Evolutionary conservation across 352 stramenopile species (phyloP).

Genomic region (Pythium inflatum): DNA sequence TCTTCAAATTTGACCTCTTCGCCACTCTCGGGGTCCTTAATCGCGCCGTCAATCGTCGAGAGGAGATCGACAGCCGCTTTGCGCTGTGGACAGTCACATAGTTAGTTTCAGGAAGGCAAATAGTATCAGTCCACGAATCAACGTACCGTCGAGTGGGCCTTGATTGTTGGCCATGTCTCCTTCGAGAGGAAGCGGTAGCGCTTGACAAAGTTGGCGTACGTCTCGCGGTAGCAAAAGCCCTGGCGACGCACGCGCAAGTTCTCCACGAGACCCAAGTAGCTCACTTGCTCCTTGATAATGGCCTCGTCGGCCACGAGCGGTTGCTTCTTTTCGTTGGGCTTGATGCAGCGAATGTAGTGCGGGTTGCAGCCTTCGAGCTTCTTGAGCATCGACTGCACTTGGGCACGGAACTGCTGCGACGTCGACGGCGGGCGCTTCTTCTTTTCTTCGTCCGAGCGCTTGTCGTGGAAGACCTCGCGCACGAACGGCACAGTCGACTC

Average conservation of each 20-base stretch:
- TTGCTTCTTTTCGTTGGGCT: conserved; percentile 89
- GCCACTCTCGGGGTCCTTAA: conserved; percentile 56
- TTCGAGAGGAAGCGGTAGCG: conserved; percentile 85
- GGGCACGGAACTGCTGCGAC: conserved; percentile 81
- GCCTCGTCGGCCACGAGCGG: conserved; percentile 67
- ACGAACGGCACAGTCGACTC: conserved; percentile 76
- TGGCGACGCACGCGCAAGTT: conserved; percentile 84
- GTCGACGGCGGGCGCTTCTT: conserved; percentile 84
- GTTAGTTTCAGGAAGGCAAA: too few species aligned
- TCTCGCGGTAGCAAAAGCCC: conserved; percentile 85
- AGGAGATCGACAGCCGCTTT: conserved; percentile 77
- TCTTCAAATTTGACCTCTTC: conserved; percentile 73
- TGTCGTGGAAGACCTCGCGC: conserved; percentile 82
- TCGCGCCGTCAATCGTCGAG: conserved; percentile 61
- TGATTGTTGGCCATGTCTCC: conserved; percentile 69
- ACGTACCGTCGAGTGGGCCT: conserved; percentile 60
- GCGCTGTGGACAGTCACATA: too few species aligned
- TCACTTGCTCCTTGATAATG: conserved; percentile 77
- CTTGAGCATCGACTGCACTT: conserved; percentile 81
- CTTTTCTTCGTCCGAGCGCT: conserved; percentile 75
- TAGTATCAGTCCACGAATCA: too few species aligned
- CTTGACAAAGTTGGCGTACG: conserved; percentile 81
- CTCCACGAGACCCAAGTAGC: conserved; percentile 82
- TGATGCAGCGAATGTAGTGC: conserved; percentile 92
- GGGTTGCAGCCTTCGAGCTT: conserved; percentile 58